A percentile compares a stretch with the other conserved stretches of the same genome.
Conservation (phyloP, 495 filamentous ascomycete species). For the Viridothelium virens region DNA sequence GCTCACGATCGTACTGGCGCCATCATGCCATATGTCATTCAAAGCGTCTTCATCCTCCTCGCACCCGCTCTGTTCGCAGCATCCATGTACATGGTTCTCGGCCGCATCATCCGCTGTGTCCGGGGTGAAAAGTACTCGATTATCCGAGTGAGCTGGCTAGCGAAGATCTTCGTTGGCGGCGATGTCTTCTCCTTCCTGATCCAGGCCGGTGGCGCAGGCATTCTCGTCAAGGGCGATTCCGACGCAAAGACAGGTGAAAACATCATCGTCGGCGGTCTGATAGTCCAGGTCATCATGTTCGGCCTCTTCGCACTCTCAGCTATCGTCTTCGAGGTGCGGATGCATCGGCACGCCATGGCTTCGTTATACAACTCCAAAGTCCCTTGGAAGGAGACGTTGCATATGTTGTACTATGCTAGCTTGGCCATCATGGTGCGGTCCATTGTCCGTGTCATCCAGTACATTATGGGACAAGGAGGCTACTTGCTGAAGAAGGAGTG, state of each 20-base stretch:
- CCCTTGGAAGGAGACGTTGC: neutral
- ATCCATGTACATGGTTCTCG: conserved; percentile 24
- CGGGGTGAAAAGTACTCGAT: conserved; percentile 19
- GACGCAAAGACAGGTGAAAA: conserved; percentile 17
- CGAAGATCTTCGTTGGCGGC: conserved; percentile 21
- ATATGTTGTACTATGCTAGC: conserved; percentile 13
- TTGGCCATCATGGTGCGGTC: conserved; percentile 9
- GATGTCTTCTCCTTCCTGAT: conserved; percentile 25
- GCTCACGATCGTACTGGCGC: conserved; percentile 17
- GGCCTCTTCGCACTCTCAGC: neutral
- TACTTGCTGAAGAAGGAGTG: conserved; percentile 15
- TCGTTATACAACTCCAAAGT: neutral
- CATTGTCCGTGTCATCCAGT: conserved; percentile 13
- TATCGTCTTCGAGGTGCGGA: neutral
- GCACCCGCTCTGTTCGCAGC: conserved; percentile 24
- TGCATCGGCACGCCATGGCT: too few relatives aligned
- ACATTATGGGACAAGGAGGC: conserved; percentile 6
- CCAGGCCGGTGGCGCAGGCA: conserved; percentile 20
- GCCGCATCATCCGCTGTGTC: conserved; percentile 16
- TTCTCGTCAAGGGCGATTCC: conserved; percentile 14
- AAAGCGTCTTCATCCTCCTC: conserved; percentile 24
- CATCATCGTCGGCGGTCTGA: conserved; percentile 22
- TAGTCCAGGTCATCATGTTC: conserved; percentile 21
- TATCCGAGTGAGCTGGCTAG: conserved; percentile 21
- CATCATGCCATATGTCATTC: conserved; percentile 32